Evolutionary conservation across 495 filamentous ascomycete species (phyloP).

Genomic region (Daldinia childiae): DNA sequence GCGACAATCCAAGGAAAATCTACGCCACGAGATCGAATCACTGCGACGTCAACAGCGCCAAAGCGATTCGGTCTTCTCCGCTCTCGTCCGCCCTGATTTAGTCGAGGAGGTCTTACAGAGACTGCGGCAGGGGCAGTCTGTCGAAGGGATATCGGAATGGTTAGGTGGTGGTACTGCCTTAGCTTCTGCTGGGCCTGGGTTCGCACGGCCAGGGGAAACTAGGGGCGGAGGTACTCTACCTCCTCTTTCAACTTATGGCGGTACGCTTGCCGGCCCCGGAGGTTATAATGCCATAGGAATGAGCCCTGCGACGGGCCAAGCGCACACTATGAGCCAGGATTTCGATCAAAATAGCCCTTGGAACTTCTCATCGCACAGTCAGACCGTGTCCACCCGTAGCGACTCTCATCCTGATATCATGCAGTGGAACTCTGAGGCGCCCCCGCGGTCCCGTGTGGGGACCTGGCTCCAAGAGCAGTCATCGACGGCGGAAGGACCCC

Average conservation of each 20-base stretch:
- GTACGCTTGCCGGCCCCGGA: constrained; percentile 30
- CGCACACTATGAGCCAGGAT: constrained; percentile 46
- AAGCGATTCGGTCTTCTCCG: constrained; percentile 58
- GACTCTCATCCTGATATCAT: constrained; percentile 52
- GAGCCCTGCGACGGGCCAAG: constrained; percentile 33
- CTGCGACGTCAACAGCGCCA: constrained; percentile 58
- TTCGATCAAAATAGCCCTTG: constrained; percentile 53
- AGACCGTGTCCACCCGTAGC: constrained; percentile 50
- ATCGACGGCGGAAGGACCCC: constrained; percentile 26
- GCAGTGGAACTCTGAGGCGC: constrained; percentile 51
- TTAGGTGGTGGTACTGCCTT: constrained; percentile 45
- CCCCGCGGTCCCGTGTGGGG: constrained; percentile 52
- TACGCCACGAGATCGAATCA: constrained; percentile 61
- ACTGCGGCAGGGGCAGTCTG: constrained; percentile 58
- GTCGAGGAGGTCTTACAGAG: constrained; percentile 60
- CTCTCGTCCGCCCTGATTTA: constrained; percentile 53
- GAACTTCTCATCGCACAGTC: constrained; percentile 55
- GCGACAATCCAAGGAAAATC: constrained; percentile 63
- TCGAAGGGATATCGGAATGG: constrained; percentile 60
- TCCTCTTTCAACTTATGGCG: constrained; percentile 39
- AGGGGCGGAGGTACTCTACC: constrained; percentile 35
- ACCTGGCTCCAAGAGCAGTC: constrained; percentile 51
- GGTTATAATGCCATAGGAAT: constrained; percentile 33
- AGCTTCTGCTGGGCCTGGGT: constrained; percentile 35
- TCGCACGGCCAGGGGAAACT: constrained; percentile 33